Evolutionary conservation across 345 rosid genomes (phyloP), one percentile per base, ranked within the genome.

Genomic region (Eucalyptus decipiens): DNA sequence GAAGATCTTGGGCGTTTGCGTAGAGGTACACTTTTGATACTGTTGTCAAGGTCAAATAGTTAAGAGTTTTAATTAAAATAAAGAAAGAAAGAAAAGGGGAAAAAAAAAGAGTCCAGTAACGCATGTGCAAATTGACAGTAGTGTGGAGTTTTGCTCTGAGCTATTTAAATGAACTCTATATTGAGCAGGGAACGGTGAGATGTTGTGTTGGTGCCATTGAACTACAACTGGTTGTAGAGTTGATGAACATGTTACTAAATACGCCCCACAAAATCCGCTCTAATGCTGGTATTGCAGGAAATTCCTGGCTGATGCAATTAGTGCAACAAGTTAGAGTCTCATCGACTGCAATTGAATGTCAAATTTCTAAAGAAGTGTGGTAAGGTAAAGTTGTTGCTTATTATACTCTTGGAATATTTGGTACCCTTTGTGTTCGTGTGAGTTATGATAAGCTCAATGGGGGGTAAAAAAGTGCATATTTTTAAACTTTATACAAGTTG

Each of bases 21-120:
- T 3, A 37, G 83, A 21, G 83, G 83, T 37, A 37, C 47, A 4
- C 6, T 7, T 37, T 19, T 34, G 47, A 76, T 76, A 32, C 2
- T 5, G 15, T 19, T 37, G 45, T 65, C 47, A 76, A 40, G 4
- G 23, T 76, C 47, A 11, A 11, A 60, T 26, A 10, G 34, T 65
- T 76, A 37, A 37, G 83, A 76, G 83, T 40, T 76, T 19, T 76
- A 19, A 72, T 37, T 5, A 1, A 76, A 76, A 76, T 32, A 67
- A 32, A 72, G 2, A 21, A 6, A 28, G 6, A 28, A 60, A 28
- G 2, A 28, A 60, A 60, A 28, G 32, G 28, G 21, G 0, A 0
- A 2, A 15, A 15, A 17, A 19, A 52, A 0, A 18, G 4, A 19
- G 58, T 3, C 58, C 28, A 5, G 42, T 37, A 5, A 37, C 23